Percentiles rank a stretch among this genome's conserved stretches.
Evolutionary conservation across 2,329 filamentous ascomycete genomes (phyloP).

Genomic region (Trichoderma harzianum): DNA sequence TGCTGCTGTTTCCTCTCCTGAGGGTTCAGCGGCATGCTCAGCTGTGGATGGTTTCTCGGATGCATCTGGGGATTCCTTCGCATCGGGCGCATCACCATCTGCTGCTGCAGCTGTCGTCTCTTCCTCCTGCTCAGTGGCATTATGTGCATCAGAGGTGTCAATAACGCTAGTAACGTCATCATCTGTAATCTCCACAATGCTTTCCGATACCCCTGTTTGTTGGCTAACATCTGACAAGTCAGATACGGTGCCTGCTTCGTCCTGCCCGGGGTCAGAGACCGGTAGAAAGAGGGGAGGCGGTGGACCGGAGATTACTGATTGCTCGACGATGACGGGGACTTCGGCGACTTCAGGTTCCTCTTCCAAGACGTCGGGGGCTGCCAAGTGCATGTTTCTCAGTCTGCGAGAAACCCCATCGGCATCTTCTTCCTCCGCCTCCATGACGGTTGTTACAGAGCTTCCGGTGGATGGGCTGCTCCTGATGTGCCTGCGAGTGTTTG

Average conservation of each 20-base stretch:
- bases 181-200: background rate
- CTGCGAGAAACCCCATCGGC: constrained; percentile 44
- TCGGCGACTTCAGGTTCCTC: constrained; percentile 40
- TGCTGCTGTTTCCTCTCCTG: background rate
- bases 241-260: constrained; percentile 17
- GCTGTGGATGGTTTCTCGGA: background rate
- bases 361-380: constrained; percentile 58
- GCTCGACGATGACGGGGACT: constrained; percentile 42
- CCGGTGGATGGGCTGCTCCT: constrained; percentile 77
- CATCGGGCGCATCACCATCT: background rate
- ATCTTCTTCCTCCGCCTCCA: constrained; percentile 79
- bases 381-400: constrained; percentile 46
- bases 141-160: background rate
- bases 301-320: constrained; percentile 28
- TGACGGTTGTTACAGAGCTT: constrained; percentile 74
- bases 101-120: background rate
- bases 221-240: constrained; percentile 13
- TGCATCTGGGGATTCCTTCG: background rate
- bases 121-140: background rate
- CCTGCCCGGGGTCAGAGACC: constrained; percentile 16
- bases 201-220: constrained; percentile 10
- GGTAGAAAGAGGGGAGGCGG: constrained; percentile 7
- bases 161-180: background rate
- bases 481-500: constrained; percentile 78
- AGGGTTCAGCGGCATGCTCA: background rate